Evolutionary conservation across 2,329 filamentous ascomycete species (phyloP), one percentile per base, ranked within the genome.

Genomic region (Stemphylium vesicarium): DNA sequence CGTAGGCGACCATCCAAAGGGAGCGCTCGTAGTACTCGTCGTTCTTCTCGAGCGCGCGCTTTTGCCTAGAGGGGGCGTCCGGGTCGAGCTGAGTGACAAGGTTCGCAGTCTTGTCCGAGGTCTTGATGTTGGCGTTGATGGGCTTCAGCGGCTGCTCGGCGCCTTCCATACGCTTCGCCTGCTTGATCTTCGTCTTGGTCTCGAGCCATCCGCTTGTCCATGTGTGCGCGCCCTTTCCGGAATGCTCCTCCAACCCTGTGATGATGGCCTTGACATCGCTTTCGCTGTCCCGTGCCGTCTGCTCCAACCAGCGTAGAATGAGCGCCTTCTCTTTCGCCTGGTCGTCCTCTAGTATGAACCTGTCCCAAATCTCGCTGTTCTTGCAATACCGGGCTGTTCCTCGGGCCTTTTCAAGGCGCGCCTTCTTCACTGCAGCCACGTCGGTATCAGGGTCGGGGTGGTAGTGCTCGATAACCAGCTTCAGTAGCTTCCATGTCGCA

Each of bases 1-100:
- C 92, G 80, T 92, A 98, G 76, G 91, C 95, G n/a, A 91, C 89
- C 57, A 93, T 83, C 93, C 95, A 98, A 41, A 96, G 90, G 2
- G 92, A 90, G 48, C 89, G 86, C 78, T 99, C 95, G 59, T 94
- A 95, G 68, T 88, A 93, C 62, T 92, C 87, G 70, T 99, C 95
- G 66, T 93, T 86, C 20, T 87, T 85, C 70, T 96, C 89, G 36
- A 98, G 80, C 44, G 83, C 86, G 49, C 90, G 85, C 43, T 83
- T 83, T 75, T 98, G 93, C 57, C 95, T 85, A 33, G 87, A 88
- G n/a, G 87, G 82, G 5, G 92, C 91, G 79, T 99, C 95, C 0
- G 95, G 95, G 68, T 99, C 95, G 31, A 99, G 82, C 65, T 96
- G 91, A 1, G 92, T 96, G 48, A 96, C 86, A 2, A 96, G 78